Evolutionary conservation across 2,329 filamentous ascomycete genomes (phyloP).

Genomic region (Fusarium albosuccineum): DNA sequence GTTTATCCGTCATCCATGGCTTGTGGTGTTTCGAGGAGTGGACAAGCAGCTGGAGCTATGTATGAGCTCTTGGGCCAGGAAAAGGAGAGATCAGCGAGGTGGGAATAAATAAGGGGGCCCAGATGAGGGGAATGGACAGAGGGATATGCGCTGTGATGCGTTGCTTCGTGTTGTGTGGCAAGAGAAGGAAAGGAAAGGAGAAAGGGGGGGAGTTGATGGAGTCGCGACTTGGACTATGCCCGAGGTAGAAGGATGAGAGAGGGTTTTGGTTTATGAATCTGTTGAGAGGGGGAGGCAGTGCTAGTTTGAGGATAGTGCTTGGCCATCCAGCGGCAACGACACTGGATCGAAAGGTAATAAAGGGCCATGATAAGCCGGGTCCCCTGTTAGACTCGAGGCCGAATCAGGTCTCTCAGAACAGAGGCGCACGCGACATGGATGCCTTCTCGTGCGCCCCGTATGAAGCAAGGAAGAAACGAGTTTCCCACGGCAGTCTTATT

Average conservation of each 20-base stretch:
- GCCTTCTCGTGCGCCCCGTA: conserved; percentile 6
- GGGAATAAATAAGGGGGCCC: conserved; percentile 7
- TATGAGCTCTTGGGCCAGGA: background rate
- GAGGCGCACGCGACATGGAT: conserved; percentile 27
- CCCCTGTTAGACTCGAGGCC: conserved; percentile 27
- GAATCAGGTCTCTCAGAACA: conserved; percentile 29
- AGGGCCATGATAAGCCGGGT: conserved; percentile 5
- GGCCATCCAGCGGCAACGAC: background rate
- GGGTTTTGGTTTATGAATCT: conserved; percentile 19
- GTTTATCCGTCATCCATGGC: conserved; percentile 3
- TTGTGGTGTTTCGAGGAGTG: conserved; percentile 23
- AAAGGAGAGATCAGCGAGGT: conserved; percentile 23
- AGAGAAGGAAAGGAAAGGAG: background rate
- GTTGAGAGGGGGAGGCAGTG: conserved; percentile 11
- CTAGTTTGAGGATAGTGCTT: conserved; percentile 9
- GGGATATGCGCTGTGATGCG: conserved; percentile 17
- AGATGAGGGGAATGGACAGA: conserved; percentile 7
- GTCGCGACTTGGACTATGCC: background rate
- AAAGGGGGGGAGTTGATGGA: background rate
- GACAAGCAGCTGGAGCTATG: conserved; percentile 1
- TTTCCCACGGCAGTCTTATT: background rate
- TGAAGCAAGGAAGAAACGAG: conserved; percentile 1
- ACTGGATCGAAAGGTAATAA: background rate
- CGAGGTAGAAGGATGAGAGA: conserved; percentile 17
- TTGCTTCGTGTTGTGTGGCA: conserved; percentile 28